These are phyloP conservation scores for Eimeria nieschulzi DNA, from an alignment of 169 alveolate species.

Conservation along the genomic window DNA sequence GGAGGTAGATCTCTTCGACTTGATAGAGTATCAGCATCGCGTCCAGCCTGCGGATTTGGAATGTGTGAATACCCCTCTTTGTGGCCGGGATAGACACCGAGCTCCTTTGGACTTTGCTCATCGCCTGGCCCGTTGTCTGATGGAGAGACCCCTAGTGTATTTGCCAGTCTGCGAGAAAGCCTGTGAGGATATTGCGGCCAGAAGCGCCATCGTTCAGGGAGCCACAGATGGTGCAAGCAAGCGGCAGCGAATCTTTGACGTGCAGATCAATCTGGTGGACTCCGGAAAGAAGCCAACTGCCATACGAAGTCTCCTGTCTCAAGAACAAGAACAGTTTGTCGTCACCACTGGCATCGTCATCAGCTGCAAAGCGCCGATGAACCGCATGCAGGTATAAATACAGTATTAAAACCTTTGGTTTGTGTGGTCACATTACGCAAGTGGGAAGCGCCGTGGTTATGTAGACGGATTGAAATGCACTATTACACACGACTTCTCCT, in stretches of 20 bases:
- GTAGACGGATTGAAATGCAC: too few species aligned
- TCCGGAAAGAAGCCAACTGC: constrained; percentile 63
- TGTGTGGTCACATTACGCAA: too few species aligned
- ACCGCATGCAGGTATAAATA: constrained; percentile 64
- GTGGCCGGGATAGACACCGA: constrained; percentile 66
- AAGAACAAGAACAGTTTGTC: constrained; percentile 73
- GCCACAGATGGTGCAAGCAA: constrained; percentile 33
- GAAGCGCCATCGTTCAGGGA: constrained; percentile 65
- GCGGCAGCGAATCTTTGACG: constrained; percentile 52
- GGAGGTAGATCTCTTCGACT: constrained; percentile 60
- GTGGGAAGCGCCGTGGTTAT: too few species aligned
- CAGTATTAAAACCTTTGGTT: too few species aligned
- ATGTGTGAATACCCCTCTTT: constrained; percentile 74
- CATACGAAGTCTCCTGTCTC: constrained; percentile 66
- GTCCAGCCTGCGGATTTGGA: constrained; percentile 66
- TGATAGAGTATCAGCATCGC: constrained; percentile 63
- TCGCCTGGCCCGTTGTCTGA: constrained; percentile 67
- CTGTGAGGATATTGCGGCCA: constrained; percentile 67
- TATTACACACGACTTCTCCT: too few species aligned
- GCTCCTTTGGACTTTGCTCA: constrained; percentile 76
- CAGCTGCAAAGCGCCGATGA: constrained; percentile 64
- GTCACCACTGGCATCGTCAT: constrained; percentile 72
- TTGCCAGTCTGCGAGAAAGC: constrained; percentile 75
- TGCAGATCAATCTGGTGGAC: constrained; percentile 70
- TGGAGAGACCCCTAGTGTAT: constrained; percentile 72